Evolutionary conservation across 805 yeast species (phyloP), one percentile per base, ranked within the genome.

Genomic region (Candida incommunis): DNA sequence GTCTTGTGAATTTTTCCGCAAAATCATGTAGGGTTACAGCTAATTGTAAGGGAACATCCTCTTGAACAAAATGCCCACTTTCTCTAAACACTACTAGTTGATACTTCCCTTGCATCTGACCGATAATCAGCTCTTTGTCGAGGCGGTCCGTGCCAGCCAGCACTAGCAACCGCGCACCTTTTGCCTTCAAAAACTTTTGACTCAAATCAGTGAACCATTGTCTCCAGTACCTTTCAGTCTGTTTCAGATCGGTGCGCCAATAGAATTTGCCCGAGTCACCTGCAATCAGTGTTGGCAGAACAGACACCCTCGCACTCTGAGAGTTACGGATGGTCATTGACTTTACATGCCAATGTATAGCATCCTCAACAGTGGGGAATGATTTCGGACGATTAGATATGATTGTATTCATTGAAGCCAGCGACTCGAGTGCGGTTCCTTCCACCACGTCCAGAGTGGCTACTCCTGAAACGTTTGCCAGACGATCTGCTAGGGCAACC

Each of bases 41-140:
- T 0, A 83, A 70, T 53, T 80, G 81, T 2, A 57, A 62, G 0
- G 96, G 92, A 4, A 74, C 70, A 60, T 92, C 99, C 58, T 92
- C 98, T 42, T 92, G 98, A n/a, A 94, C 66, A 54, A 88, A 92
- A 63, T 92, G 99, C 1, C 97, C 96, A 2, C 87, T 69, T 45
- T 79, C 81, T 50, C 72, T 76, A 59, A 86, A 80, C 3, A 87
- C 92, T 13, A 84, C 78, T 35, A 92, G 70, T 63, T 94, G 99
- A 61, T 82, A 92, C 59, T 67, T 67, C 1, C 99, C 99, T 63
- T 88, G 97, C 98, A 92, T 92, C 62, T 94, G 98, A 0, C 96
- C 99, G 43, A 92, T 78, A 61, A 88, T 86, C 42, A 92, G 67
- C 31, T 74, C 74, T 50, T 81, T 86, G 62, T 92, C 98, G 24